phyloP scores from a whole-genome alignment of 805 yeast species.

The Saccharomyces jurei region DNA sequence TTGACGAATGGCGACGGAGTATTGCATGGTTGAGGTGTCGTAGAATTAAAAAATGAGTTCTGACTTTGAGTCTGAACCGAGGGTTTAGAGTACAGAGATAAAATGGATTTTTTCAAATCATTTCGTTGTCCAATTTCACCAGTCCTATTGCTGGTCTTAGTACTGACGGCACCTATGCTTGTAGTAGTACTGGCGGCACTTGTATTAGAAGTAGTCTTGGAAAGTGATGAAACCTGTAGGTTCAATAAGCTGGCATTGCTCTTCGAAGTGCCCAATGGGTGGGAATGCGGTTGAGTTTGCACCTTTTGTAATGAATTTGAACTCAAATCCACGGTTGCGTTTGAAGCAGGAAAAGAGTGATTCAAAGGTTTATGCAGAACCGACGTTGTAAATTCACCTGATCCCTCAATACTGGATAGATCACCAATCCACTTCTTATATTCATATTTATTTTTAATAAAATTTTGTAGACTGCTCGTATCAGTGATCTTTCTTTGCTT shows the following conservation, averaged over 20 bases:
- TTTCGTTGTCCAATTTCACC: constrained; percentile 42
- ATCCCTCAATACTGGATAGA: not conserved
- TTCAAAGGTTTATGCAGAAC: constrained; percentile 1
- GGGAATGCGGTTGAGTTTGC: not conserved
- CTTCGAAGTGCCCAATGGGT: not conserved
- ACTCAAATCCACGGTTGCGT: not conserved
- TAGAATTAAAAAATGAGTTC: constrained; percentile 4
- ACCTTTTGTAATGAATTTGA: not conserved
- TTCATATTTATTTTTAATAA: constrained; percentile 88
- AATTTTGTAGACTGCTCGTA: constrained; percentile 76
- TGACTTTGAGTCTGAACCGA: constrained; percentile 4
- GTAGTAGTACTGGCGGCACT: constrained; percentile 1
- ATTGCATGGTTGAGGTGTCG: constrained; percentile 7
- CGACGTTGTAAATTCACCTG: not conserved
- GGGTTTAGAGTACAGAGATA: constrained; percentile 75
- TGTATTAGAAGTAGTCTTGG: constrained; percentile 3
- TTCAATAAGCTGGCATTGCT: constrained; percentile 6
- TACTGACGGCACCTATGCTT: constrained; percentile 7
- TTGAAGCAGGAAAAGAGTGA: not conserved
- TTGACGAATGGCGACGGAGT: not conserved
- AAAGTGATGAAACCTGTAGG: constrained; percentile 8
- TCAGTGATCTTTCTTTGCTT: constrained; percentile 30
- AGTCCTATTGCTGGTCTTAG: constrained; percentile 6
- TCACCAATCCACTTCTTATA: constrained; percentile 71
- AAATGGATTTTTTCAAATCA: constrained; percentile 83